Evolutionary conservation across 345 rosid species (phyloP).

Genomic region (Hibiscus syriacus): DNA sequence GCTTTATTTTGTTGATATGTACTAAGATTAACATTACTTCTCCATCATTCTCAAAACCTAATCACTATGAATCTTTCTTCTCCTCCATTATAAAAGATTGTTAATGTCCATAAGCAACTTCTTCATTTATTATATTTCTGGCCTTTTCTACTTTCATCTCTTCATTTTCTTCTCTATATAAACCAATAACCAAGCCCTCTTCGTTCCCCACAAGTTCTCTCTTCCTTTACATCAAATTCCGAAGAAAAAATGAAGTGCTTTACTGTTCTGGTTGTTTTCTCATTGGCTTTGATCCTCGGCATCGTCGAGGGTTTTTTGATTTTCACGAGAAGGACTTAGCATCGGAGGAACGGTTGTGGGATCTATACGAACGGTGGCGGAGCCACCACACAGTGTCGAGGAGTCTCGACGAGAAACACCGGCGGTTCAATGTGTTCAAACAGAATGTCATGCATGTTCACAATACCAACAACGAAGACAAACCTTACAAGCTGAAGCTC

Average conservation of each 20-base stretch:
- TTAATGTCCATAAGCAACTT: slow-evolving; percentile 44
- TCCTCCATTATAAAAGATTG: slow-evolving; percentile 7
- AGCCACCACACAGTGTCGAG: slow-evolving; percentile 68
- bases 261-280: slow-evolving; percentile 23
- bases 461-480: slow-evolving; percentile 53
- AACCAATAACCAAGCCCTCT: not conserved
- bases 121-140: slow-evolving; percentile 15
- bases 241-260: slow-evolving; percentile 18
- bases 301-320: slow-evolving; percentile 46
- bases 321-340: slow-evolving; percentile 57
- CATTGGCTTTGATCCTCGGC: slow-evolving; percentile 35
- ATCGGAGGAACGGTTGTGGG: slow-evolving; percentile 60
- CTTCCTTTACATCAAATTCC: not conserved
- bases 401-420: slow-evolving; percentile 53
- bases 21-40: too few species aligned
- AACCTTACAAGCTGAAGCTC: slow-evolving; percentile 72
- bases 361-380: slow-evolving; percentile 77
- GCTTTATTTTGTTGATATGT: too few species aligned
- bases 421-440: slow-evolving; percentile 70
- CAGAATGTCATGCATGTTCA: slow-evolving; percentile 68
- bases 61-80: not conserved
- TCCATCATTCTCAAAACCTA: slow-evolving; percentile 9
- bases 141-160: not conserved
- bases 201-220: not conserved
- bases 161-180: slow-evolving; percentile 26